These are phyloP conservation scores for Daldinia loculata DNA, from an alignment of 495 filamentous ascomycete genomes.

Conservation along the genomic window DNA sequence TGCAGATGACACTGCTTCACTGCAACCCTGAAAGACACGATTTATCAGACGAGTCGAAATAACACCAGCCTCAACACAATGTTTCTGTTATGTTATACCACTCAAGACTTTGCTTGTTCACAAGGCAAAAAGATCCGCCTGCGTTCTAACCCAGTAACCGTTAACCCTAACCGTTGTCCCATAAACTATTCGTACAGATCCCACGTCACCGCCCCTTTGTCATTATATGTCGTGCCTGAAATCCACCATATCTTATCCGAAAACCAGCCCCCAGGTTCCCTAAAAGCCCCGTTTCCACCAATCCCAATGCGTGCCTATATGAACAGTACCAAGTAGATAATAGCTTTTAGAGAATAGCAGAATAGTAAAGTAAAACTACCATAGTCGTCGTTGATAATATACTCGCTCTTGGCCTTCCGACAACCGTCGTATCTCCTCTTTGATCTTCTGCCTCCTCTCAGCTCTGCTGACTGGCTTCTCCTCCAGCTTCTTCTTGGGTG, in stretches of 20 bases:
- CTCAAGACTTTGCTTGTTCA: neutral
- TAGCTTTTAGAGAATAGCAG: constrained; percentile 1
- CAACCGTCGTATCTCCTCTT: constrained; percentile 58
- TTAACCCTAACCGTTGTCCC: constrained; percentile 21
- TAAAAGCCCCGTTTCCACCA: neutral
- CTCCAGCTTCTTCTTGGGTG: constrained; percentile 22
- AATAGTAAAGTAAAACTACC: constrained; percentile 36
- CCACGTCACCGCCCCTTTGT: neutral
- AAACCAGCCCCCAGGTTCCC: neutral
- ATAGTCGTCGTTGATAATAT: constrained; percentile 58
- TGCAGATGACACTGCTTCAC: constrained; percentile 30
- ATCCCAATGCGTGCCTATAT: constrained; percentile 4
- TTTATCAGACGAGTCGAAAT: constrained; percentile 13
- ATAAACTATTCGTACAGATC: constrained; percentile 18
- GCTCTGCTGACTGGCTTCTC: constrained; percentile 54
- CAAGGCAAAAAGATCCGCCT: constrained; percentile 5
- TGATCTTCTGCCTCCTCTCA: constrained; percentile 59
- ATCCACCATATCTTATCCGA: constrained; percentile 1
- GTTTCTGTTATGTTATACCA: neutral
- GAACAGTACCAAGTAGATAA: constrained; percentile 4
- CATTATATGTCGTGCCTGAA: constrained; percentile 22
- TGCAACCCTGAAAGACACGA: constrained; percentile 9
- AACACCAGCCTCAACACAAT: constrained; percentile 1
- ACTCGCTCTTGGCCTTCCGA: constrained; percentile 51
- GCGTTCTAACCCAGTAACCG: constrained; percentile 10